Conservation (phyloP, 768 basidiomycete species). For the Serpula lacrymans region DNA sequence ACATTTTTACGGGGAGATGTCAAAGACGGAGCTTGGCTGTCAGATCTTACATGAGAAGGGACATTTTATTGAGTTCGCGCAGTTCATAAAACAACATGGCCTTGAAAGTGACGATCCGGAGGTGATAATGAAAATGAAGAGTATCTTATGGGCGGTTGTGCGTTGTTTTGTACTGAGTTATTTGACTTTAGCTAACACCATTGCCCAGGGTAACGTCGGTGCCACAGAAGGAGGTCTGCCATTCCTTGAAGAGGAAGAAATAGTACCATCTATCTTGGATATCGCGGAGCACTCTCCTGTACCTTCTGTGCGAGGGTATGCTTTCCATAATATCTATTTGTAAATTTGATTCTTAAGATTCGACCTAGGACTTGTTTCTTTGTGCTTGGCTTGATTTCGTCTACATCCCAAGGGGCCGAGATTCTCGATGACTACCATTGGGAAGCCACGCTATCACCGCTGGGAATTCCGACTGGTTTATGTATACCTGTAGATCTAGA, state of each 20-base stretch:
- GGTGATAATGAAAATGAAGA: constrained; percentile 87
- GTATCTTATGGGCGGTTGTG: constrained; percentile 95
- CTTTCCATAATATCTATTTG: not conserved
- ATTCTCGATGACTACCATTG: constrained; percentile 90
- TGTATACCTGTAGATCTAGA: constrained; percentile 87
- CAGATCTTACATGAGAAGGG: constrained; percentile 87
- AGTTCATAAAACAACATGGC: constrained; percentile 85
- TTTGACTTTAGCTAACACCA: not conserved
- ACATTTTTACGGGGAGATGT: constrained; percentile 98
- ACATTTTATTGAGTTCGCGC: constrained; percentile 87
- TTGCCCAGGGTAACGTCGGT: constrained; percentile 83
- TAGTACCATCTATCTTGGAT: constrained; percentile 84
- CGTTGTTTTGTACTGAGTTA: constrained; percentile 34
- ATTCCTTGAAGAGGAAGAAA: constrained; percentile 93
- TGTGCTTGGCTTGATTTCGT: constrained; percentile 88
- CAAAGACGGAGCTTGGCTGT: constrained; percentile 94
- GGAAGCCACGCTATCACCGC: constrained; percentile 85
- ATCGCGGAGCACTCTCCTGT: constrained; percentile 89
- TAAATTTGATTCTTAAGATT: constrained; percentile 11
- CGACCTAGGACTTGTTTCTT: constrained; percentile 89
- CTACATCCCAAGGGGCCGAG: constrained; percentile 89
- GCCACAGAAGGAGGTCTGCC: constrained; percentile 87
- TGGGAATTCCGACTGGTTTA: constrained; percentile 85
- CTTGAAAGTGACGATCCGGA: constrained; percentile 81
- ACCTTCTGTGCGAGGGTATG: constrained; percentile 90